Conservation (phyloP, 306 rosid species). For the Oxytropis ochrocephala region DNA sequence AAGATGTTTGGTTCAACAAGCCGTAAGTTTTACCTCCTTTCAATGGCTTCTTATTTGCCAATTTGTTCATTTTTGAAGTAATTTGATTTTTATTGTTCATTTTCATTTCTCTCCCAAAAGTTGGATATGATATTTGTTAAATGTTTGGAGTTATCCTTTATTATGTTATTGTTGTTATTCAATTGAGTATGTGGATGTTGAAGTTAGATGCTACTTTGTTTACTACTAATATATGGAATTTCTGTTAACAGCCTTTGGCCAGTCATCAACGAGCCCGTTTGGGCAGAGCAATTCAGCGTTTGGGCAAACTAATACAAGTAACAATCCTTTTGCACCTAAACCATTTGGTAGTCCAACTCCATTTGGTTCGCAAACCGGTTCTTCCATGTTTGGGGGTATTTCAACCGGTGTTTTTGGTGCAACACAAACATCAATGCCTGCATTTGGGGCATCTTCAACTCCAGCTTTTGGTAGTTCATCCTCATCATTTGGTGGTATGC, state of each 20-base stretch:
- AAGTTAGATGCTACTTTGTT: slow-evolving; percentile 2
- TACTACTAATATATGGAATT: background rate
- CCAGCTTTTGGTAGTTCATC: slow-evolving; percentile 63
- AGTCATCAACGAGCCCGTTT: slow-evolving; percentile 74
- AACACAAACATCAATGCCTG: slow-evolving; percentile 52
- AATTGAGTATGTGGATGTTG: background rate
- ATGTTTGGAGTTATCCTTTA: background rate
- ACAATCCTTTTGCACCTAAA: slow-evolving; percentile 74
- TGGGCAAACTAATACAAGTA: slow-evolving; percentile 59
- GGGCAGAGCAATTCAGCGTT: slow-evolving; percentile 52
- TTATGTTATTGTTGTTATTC: background rate
- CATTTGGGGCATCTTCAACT: slow-evolving; percentile 71
- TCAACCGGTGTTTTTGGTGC: slow-evolving; percentile 89
- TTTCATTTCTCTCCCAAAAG: background rate
- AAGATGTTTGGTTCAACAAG: slow-evolving; percentile 72
- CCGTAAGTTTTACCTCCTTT: slow-evolving; percentile 46
- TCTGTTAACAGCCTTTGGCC: slow-evolving; percentile 75
- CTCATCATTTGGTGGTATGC: slow-evolving; percentile 59
- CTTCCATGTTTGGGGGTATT: slow-evolving; percentile 75
- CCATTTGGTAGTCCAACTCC: slow-evolving; percentile 76
- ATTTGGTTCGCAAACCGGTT: slow-evolving; percentile 65
- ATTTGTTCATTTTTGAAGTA: background rate
- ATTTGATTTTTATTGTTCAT: background rate
- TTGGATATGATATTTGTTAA: background rate
- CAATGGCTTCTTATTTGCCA: background rate